Conservation (phyloP, 2,329 filamentous ascomycete species). For the Pestalotiopsis sp. region DNA sequence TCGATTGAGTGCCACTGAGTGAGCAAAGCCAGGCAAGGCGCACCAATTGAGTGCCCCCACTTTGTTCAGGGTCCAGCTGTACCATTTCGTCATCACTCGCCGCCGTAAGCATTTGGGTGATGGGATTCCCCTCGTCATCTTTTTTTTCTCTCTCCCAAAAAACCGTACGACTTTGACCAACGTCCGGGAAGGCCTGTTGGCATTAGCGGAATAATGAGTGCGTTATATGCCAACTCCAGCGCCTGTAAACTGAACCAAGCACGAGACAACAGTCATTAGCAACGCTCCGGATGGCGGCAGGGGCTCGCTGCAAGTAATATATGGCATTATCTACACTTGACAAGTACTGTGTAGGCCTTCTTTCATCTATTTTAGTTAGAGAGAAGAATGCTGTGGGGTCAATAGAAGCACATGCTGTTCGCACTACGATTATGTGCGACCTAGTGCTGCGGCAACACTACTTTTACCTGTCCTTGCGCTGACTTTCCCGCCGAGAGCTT, state of each 20-base stretch:
- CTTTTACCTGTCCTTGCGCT: neutral
- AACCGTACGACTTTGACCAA: neutral
- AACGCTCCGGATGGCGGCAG: too few species aligned
- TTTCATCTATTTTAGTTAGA: too few species aligned
- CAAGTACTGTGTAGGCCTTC: too few species aligned
- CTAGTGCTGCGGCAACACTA: too few species aligned
- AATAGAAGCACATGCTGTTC: too few species aligned
- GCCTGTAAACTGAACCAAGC: neutral
- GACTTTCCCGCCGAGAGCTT: neutral
- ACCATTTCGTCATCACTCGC: conserved; percentile 16
- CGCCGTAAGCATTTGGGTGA: neutral
- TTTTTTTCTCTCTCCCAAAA: neutral
- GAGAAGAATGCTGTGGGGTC: too few species aligned
- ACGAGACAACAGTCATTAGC: neutral
- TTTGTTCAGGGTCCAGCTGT: conserved; percentile 12
- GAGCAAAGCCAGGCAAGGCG: neutral
- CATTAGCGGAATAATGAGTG: neutral
- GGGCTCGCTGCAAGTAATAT: too few species aligned
- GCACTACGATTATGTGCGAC: too few species aligned
- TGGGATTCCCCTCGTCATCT: neutral
- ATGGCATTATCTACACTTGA: too few species aligned
- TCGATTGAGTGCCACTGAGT: neutral
- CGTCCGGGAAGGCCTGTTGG: neutral
- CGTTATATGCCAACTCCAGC: neutral
- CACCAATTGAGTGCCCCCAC: neutral